These are phyloP conservation scores for Ocimum tenuiflorum DNA, from an alignment of 257 asterid species.

Conservation along the genomic window DNA sequence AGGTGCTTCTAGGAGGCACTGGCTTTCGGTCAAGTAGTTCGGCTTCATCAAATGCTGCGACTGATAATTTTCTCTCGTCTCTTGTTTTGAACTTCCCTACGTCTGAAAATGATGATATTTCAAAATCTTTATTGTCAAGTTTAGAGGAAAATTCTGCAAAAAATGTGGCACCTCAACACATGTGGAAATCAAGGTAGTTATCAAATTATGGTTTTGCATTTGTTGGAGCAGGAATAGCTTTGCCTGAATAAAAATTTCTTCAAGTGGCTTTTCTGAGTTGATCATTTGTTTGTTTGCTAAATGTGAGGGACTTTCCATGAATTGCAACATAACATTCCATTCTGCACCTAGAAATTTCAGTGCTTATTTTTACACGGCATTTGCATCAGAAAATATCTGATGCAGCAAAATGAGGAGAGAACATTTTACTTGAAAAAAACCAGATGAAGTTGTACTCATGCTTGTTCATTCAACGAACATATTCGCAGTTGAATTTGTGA, in stretches of 20 bases:
- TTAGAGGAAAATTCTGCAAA: slow-evolving; percentile 47
- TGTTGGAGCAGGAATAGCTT: no score
- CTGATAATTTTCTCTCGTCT: slow-evolving; percentile 62
- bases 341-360: no score
- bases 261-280: neutral
- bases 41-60: slow-evolving; percentile 33
- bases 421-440: neutral
- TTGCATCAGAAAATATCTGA: no score
- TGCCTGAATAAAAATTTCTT: no score
- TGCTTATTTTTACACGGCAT: no score
- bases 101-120: slow-evolving; percentile 61
- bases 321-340: neutral
- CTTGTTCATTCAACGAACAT: neutral
- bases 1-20: slow-evolving; percentile 68
- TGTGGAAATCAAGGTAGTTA: slow-evolving; percentile 68
- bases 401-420: neutral
- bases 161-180: slow-evolving; percentile 29
- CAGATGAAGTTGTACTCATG: neutral
- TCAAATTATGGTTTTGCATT: neutral
- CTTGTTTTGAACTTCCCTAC: slow-evolving; percentile 52
- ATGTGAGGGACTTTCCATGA: neutral
- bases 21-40: slow-evolving; percentile 47
- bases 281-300: neutral
- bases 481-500: neutral
- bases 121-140: slow-evolving; percentile 57